Evolutionary conservation across 2,329 filamentous ascomycete species (phyloP), one percentile per base, ranked within the genome.

Genomic region (Botryotinia globosa): DNA sequence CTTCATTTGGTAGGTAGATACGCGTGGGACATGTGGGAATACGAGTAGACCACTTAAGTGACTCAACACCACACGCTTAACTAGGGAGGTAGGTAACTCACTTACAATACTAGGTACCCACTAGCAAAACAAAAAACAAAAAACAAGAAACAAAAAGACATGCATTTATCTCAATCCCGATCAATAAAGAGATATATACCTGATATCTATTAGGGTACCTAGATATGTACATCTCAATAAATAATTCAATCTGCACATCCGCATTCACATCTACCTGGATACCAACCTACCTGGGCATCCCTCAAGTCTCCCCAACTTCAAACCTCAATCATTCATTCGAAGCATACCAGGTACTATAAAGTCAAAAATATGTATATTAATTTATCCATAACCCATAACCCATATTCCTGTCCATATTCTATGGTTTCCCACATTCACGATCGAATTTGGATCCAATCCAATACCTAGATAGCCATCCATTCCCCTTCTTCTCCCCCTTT

Each of bases 361-460:
- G 25, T 37, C 48, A 67, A 67, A 56, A 54, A 29, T n/a, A 56
- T 56, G 32, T 56, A 32, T 67, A 56, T 67, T 67, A 56, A 67
- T 39, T 39, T 64, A 63, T 63, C 61, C 61, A 56, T 67, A 56
- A 32, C 64, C 64, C 64, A 42, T 39, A 39, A 29, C 37, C 59
- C 59, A 62, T 62, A 42, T 42, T 20, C 37, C 59, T 42, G 39
- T 44, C 61, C 61, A 18, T 63, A 42, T 63, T 63, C 37, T 29
- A 63, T 54, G 14, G 51, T 32, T 32, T 67, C 48, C 48, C 34
- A 9, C 34, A 67, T 67, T 39, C 25, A 51, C 63, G 3, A 66
- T 66, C 64, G 12, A 29, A 32, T 67, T 18, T 37, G 48, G 48
- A 54, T 39, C 34, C 45, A 66, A 66, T 66, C 32, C 22, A 29